Base-by-base conservation (phyloP, 1,139 yeast species). In the Diutina mesorugosa region DNA sequence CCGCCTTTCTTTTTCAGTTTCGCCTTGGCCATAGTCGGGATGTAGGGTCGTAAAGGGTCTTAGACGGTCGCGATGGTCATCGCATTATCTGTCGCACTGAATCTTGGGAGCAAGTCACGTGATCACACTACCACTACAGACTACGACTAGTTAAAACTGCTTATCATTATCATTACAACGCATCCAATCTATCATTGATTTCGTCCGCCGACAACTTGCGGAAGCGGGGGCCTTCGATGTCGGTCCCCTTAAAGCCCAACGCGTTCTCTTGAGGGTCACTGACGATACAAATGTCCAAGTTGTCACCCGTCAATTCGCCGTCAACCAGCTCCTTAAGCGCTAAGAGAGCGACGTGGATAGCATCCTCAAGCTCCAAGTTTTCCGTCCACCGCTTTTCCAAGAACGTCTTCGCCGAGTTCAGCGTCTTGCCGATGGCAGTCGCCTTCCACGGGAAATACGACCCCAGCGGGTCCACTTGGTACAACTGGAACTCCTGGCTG, bases 381-480 rank as follows among this genome's bases (percentile, higher is more conserved):
- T 90, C 95, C 67, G 90, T 91, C 97, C 98, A 95, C 73, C 99
- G 85, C 75, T 95, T 95, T 69, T 95, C 99, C 67, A 95, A 76
- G 66, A 95, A 95, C 0, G 99, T 93, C 76, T 95, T 93, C 46
- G 99, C 99, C 8, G 95, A 87, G 51, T 84, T 84, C 6, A 97
- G 84, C 35, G 97, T 95, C 69, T 90, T 91, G 61, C 99, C 99
- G 65, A 95, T 93, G 35, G 99, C 98, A 4, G 99, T 93, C 35
- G 99, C 99, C 72, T 93, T 93, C 99, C 99, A 95, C n/a, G 99
- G 98, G 80, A 90, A 95, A 70, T 87, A 95, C 57, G 97, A 85
- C 14, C 99, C 99, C 6, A 96, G 87, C 6, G 99, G 99, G 73
- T 95, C 99, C 55, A 95, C 96, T 72, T 95, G 99, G 70, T 93